Percentiles rank a stretch among this genome's conserved stretches.
phyloP scores from a whole-genome alignment of 1,139 yeast species.

The Trichomonascaceae sp. region DNA sequence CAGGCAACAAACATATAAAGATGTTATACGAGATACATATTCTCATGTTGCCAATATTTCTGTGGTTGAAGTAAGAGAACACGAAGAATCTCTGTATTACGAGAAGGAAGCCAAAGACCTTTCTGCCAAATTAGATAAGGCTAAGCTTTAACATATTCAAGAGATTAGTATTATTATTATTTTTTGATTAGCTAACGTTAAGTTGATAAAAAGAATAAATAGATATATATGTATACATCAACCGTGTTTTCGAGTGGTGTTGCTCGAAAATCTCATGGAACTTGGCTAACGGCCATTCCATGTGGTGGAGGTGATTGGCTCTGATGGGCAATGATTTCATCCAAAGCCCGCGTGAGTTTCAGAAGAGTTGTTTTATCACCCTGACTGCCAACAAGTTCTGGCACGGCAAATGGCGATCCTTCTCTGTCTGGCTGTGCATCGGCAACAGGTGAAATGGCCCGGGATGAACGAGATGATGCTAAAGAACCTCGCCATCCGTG shows the following conservation, averaged over 20 bases:
- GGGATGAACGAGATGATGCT: slow-evolving; percentile 7
- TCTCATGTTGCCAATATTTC: slow-evolving; percentile 3
- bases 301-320: slow-evolving; percentile 1
- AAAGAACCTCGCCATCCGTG: slow-evolving; percentile 30
- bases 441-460: slow-evolving; percentile 9
- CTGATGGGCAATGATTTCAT: slow-evolving; percentile 22
- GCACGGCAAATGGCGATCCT: not conserved
- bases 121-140: slow-evolving; percentile 10
- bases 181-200: not conserved
- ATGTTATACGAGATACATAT: slow-evolving; percentile 24
- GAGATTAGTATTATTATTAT: not conserved
- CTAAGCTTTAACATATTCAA: not conserved
- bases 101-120: slow-evolving; percentile 15
- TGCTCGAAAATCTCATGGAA: not conserved
- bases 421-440: not conserved
- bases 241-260: not conserved
- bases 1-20: slow-evolving; percentile 27
- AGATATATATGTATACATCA: not conserved
- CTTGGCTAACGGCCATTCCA: not conserved
- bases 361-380: slow-evolving; percentile 20
- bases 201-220: not conserved
- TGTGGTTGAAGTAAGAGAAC: slow-evolving; percentile 1
- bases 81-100: slow-evolving; percentile 7
- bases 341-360: slow-evolving; percentile 29
- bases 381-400: slow-evolving; percentile 4